A percentile compares a stretch with the other conserved stretches of the same genome.
Evolutionary conservation across 129 eudicot genomes (phyloP).

Genomic region (Flaveria bidentis): DNA sequence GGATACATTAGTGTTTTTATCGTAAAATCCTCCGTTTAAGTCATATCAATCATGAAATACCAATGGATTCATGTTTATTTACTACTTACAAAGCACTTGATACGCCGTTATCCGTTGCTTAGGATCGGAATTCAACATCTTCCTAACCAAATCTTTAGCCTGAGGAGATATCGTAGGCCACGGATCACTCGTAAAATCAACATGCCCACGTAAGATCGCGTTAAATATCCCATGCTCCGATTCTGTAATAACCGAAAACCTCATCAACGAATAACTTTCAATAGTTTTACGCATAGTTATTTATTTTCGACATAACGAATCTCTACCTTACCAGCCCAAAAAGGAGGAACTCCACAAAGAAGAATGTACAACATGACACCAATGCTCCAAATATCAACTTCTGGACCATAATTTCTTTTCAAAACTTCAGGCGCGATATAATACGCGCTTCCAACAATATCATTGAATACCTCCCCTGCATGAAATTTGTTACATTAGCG

Average conservation of each 20-base stretch:
- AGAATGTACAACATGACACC: slow-evolving; percentile 89
- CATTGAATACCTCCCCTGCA: slow-evolving; percentile 64
- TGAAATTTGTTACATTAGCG: no score
- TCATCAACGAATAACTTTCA: not conserved
- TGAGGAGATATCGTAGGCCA: slow-evolving; percentile 71
- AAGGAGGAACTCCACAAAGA: slow-evolving; percentile 85
- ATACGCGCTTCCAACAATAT: slow-evolving; percentile 86
- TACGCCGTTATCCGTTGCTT: slow-evolving; percentile 69
- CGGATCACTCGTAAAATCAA: slow-evolving; percentile 72
- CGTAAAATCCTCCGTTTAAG: not conserved
- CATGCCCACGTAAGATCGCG: slow-evolving; percentile 62
- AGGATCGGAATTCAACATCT: slow-evolving; percentile 77
- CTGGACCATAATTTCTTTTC: slow-evolving; percentile 88
- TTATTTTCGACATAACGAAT: not conserved
- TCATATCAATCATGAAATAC: not conserved
- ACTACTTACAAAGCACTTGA: slow-evolving; percentile 74
- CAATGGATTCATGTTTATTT: not conserved
- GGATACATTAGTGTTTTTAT: no score
- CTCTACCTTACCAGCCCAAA: slow-evolving; percentile 73
- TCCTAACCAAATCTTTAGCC: slow-evolving; percentile 77
- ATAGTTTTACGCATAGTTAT: not conserved
- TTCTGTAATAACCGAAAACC: slow-evolving; percentile 40
- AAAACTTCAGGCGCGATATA: slow-evolving; percentile 85
- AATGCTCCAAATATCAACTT: slow-evolving; percentile 85
- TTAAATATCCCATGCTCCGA: slow-evolving; percentile 81